These are phyloP conservation scores for Suillus occidentalis DNA, from an alignment of 768 basidiomycete species.

Conservation along the genomic window DNA sequence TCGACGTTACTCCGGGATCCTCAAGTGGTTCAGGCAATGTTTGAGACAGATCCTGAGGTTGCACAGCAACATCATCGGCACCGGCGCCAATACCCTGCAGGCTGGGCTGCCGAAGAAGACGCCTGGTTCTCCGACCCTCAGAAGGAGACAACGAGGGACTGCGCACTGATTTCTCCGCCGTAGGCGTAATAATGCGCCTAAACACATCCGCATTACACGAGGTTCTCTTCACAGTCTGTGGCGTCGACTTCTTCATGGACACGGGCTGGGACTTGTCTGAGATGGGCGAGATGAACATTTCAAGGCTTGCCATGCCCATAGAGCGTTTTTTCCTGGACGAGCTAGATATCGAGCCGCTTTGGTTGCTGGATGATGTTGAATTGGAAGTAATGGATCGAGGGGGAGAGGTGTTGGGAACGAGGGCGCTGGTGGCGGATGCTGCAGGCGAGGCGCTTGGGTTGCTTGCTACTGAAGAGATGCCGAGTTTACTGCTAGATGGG, in stretches of 20 bases:
- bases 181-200: slow-evolving; percentile 1
- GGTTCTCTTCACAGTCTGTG: background rate
- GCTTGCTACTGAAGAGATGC: background rate
- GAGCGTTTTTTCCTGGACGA: background rate
- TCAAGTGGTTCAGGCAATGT: background rate
- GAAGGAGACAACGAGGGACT: background rate
- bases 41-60: background rate
- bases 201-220: background rate
- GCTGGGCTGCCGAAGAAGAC: background rate
- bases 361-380: slow-evolving; percentile 4
- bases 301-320: background rate
- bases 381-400: slow-evolving; percentile 1
- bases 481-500: background rate
- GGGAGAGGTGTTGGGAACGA: background rate
- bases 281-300: slow-evolving; percentile 4
- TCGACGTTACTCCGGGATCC: background rate
- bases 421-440: background rate
- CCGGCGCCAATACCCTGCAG: background rate
- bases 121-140: background rate
- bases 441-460: background rate
- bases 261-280: background rate
- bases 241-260: background rate
- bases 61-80: background rate
- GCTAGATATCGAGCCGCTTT: background rate
- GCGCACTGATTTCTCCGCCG: background rate